A percentile compares a stretch with the other conserved stretches of the same genome.
These are phyloP conservation scores for Daldinia loculata DNA, from an alignment of 495 filamentous ascomycete species.

Conservation along the genomic window DNA sequence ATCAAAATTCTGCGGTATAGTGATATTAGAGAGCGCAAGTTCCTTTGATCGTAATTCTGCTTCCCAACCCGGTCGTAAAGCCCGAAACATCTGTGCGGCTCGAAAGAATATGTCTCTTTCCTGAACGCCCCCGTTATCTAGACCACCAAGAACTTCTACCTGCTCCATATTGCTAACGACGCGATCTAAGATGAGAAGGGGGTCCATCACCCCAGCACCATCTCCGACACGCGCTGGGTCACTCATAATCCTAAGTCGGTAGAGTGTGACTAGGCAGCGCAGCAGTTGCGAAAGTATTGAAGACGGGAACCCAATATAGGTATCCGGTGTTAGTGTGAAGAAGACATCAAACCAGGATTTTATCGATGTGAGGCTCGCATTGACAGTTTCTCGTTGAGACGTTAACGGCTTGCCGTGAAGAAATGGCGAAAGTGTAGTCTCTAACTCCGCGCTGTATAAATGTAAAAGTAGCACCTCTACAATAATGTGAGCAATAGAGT, in stretches of 20 bases:
- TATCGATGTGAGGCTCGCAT: background rate
- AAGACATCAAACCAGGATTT: slow-evolving; percentile 10
- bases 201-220: background rate
- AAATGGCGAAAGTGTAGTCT: slow-evolving; percentile 6
- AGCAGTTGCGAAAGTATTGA: slow-evolving; percentile 6
- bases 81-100: background rate
- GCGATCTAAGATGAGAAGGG: background rate
- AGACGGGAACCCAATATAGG: slow-evolving; percentile 4
- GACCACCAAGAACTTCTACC: background rate
- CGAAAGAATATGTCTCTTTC: slow-evolving; percentile 1
- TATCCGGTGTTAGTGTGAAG: background rate
- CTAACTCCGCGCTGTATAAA: slow-evolving; percentile 2
- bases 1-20: background rate
- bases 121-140: background rate
- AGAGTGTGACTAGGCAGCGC: background rate
- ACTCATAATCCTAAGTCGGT: background rate
- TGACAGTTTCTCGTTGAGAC: background rate
- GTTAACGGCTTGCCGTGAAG: background rate
- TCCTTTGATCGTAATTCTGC: background rate
- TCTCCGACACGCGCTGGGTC: background rate
- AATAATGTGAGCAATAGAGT: background rate
- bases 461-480: slow-evolving; percentile 7
- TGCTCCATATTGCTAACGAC: background rate
- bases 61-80: background rate
- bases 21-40: background rate